phyloP scores from a whole-genome alignment of 352 stramenopile species.

The Phytophthora crassamura region DNA sequence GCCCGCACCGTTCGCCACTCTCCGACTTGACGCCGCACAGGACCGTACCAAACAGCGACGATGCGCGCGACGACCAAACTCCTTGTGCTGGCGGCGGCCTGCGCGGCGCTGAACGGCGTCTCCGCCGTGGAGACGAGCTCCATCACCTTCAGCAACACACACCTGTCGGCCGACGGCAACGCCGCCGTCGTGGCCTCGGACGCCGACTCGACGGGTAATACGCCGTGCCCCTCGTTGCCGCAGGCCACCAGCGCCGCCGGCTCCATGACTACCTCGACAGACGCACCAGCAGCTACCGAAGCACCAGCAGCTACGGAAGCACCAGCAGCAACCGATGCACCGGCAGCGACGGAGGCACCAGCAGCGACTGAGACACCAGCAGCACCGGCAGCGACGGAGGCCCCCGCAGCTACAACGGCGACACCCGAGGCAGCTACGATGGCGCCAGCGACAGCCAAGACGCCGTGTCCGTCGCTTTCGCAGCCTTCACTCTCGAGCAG shows the following conservation, averaged over 20 bases:
- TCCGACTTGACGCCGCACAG: conserved; percentile 13
- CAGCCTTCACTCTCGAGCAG: conserved; percentile 33
- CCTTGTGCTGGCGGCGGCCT: conserved; percentile 21
- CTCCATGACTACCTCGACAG: conserved; percentile 4
- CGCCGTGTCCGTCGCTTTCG: conserved; percentile 40
- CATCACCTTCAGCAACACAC: conserved; percentile 37
- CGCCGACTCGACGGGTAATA: conserved; percentile 26
- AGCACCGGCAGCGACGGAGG: conserved; percentile 5
- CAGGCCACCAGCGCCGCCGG: conserved; percentile 19
- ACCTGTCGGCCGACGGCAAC: conserved; percentile 23
- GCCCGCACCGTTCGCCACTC: conserved; percentile 16
- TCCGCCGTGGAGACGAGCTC: conserved; percentile 18
- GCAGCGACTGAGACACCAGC: conserved; percentile 6
- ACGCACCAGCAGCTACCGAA: conserved; percentile 9
- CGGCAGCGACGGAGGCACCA: conserved; percentile 1
- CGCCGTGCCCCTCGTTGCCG: conserved; percentile 34
- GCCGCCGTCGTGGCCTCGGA: conserved; percentile 30
- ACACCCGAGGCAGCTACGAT: not conserved
- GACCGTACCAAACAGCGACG: conserved; percentile 1
- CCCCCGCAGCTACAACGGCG: not conserved
- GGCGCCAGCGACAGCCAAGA: conserved; percentile 16
- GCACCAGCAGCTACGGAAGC: conserved; percentile 4
- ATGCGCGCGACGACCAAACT: conserved; percentile 37
- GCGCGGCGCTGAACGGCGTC: conserved; percentile 21
- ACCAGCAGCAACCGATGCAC: not conserved